Conservation (phyloP, 108 stramenopile genomes). For the Pinguiococcus pyrenoidosus region DNA sequence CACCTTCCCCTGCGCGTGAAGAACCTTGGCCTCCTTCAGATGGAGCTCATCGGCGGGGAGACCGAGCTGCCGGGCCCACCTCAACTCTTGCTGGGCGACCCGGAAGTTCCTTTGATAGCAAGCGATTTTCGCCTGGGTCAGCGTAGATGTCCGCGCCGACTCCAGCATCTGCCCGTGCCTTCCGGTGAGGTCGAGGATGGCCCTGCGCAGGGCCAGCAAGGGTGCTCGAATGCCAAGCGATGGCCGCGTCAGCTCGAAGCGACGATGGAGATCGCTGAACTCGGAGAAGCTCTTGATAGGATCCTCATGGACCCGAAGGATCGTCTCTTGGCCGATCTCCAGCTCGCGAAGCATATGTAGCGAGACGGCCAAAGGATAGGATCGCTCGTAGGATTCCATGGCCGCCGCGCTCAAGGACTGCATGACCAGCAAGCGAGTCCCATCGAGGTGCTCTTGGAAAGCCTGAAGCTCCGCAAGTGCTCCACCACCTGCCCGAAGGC, state of each 20-base stretch:
- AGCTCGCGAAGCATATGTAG: constrained; percentile 8
- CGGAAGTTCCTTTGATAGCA: no score
- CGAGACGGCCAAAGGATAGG: constrained; percentile 16
- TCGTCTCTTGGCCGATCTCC: background rate
- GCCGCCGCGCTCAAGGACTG: constrained; percentile 7
- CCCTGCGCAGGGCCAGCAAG: background rate
- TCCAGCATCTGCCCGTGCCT: constrained; percentile 1
- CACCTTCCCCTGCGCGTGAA: no score
- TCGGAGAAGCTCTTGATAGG: background rate
- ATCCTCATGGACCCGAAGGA: background rate
- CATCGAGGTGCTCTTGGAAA: background rate
- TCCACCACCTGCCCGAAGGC: no score
- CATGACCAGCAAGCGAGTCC: constrained; percentile 10
- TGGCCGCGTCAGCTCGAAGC: constrained; percentile 1
- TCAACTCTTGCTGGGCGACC: no score
- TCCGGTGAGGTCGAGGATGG: constrained; percentile 1
- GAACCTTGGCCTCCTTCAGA: no score
- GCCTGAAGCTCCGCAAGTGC: background rate
- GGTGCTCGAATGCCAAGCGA: background rate
- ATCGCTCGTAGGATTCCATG: constrained; percentile 14
- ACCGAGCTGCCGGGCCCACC: no score
- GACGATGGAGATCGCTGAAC: background rate
- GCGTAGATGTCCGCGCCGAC: no score
- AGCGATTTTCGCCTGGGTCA: no score
- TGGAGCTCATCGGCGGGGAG: no score